Base-by-base conservation (phyloP, 1,284 basidiomycete genomes). In the Phylloporus sp. region DNA sequence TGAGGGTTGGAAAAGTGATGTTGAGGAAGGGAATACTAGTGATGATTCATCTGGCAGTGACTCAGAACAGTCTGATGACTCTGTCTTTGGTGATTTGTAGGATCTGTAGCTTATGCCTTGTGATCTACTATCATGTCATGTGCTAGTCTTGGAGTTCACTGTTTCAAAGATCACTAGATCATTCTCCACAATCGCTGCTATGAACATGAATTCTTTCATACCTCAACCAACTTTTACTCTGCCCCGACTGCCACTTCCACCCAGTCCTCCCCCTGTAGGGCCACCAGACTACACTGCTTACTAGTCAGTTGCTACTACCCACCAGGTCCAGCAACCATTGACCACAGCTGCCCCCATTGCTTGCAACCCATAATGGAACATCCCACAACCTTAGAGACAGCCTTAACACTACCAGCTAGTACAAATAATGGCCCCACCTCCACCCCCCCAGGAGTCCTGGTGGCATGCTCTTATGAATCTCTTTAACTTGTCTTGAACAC, bases 141-240 rank as follows among this genome's bases (percentile, higher is more conserved):
- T 7, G 32, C 32, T 32, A 32, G 32, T 32, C 32, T 7, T 45
- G 32, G 74, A 76, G 77, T 65, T 73, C 75, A 57, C 62, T 66
- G 71, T 62, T 72, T 32, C 32, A 32, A 32, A 32, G 70, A 75
- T 75, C 29, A 4, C 47, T 49, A 62, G 64, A 73, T 74, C 69
- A 47, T 43, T 27, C 15, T 39, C 25, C 29, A 35, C 7, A 7
- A 7, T 60, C 43, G n/a, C 56, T 20, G 65, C 64, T 58, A 91
- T 93, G 92, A 90, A 93, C 82, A 93, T 93, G 82, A 93, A 93
- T 78, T 92, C 91, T 1, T 93, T 93, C 73, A 84, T 89, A 68
- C 89, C 91, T 35, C 86, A 88, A 62, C 87, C 90, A 25, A 84
- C 86, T 52, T 92, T 91, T 77, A 85, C 88, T 15, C 85, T 87